Conservation (phyloP, 164 flowering plant genomes). For the Litsea cubeba region DNA sequence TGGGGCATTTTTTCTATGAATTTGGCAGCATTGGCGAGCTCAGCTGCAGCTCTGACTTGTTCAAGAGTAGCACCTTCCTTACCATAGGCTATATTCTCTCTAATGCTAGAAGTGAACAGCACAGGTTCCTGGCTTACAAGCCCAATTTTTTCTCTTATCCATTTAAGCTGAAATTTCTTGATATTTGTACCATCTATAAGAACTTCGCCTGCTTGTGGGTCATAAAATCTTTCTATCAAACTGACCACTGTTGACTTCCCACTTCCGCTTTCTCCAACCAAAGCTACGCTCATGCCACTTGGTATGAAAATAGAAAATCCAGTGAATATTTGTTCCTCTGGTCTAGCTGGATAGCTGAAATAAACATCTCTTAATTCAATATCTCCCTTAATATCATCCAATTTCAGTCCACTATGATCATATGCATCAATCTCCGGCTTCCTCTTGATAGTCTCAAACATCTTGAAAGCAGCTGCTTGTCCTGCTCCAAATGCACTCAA, state of each 20-base stretch:
- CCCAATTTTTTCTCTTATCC: slow-evolving; percentile 52
- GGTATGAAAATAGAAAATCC: no score
- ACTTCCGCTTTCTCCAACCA: slow-evolving; percentile 60
- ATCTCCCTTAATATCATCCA: slow-evolving; percentile 38
- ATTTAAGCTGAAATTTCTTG: slow-evolving; percentile 38
- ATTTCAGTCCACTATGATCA: slow-evolving; percentile 27
- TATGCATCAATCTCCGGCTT: slow-evolving; percentile 48
- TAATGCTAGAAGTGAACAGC: slow-evolving; percentile 41
- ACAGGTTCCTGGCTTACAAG: slow-evolving; percentile 60
- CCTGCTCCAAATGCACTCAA: slow-evolving; percentile 53
- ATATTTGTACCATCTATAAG: slow-evolving; percentile 50
- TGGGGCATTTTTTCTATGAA: slow-evolving; percentile 44
- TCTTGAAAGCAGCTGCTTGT: slow-evolving; percentile 51
- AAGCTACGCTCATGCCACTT: slow-evolving; percentile 49
- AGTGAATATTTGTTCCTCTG: slow-evolving; percentile 36
- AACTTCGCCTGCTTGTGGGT: slow-evolving; percentile 48
- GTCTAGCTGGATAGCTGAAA: slow-evolving; percentile 52
- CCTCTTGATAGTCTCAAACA: slow-evolving; percentile 47
- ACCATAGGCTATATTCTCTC: slow-evolving; percentile 49
- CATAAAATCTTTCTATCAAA: slow-evolving; percentile 56
- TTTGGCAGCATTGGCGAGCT: slow-evolving; percentile 46
- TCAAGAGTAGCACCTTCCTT: slow-evolving; percentile 42
- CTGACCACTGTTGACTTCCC: slow-evolving; percentile 57
- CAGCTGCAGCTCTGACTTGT: slow-evolving; percentile 40
- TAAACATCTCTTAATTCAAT: slow-evolving; percentile 38